Conservation (phyloP, 106 monocot species). For the Apostasia shenzhenica region DNA sequence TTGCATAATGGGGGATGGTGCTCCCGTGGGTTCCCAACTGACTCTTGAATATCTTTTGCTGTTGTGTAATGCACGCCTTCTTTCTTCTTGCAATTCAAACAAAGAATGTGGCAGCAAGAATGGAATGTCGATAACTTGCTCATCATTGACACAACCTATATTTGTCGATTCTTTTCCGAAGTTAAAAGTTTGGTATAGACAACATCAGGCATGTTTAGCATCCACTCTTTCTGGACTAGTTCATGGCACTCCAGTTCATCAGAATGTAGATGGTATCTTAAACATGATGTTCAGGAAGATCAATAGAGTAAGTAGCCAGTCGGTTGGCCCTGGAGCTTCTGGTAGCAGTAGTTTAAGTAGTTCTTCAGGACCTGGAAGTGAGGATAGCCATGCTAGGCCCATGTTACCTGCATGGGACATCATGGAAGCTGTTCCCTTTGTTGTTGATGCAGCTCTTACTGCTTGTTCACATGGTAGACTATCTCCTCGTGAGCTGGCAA, state of each 20-base stretch:
- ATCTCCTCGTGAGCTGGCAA: conserved; percentile 89
- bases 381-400: conserved; percentile 52
- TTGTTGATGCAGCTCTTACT: conserved; percentile 92
- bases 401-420: conserved; percentile 96
- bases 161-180: conserved; percentile 94
- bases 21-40: conserved; percentile 89
- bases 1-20: conserved; percentile 83
- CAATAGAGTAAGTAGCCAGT: conserved; percentile 51
- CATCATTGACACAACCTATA: conserved; percentile 36
- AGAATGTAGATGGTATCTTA: conserved; percentile 81
- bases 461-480: conserved; percentile 91
- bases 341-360: conserved; percentile 72
- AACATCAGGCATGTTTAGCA: conserved; percentile 97
- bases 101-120: conserved; percentile 17
- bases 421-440: conserved; percentile 97
- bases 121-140: conserved; percentile 4
- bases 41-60: conserved; percentile 88
- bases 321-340: conserved; percentile 43
- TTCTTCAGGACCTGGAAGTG: conserved; percentile 62
- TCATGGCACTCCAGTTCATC: conserved; percentile 83
- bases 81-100: conserved; percentile 14
- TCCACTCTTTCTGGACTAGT: conserved; percentile 89
- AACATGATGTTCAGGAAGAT: conserved; percentile 92
- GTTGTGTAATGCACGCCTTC: conserved; percentile 54
- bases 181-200: conserved; percentile 90